phyloP scores from a whole-genome alignment of 1,139 yeast species.

The Suhomyces maxii region DNA sequence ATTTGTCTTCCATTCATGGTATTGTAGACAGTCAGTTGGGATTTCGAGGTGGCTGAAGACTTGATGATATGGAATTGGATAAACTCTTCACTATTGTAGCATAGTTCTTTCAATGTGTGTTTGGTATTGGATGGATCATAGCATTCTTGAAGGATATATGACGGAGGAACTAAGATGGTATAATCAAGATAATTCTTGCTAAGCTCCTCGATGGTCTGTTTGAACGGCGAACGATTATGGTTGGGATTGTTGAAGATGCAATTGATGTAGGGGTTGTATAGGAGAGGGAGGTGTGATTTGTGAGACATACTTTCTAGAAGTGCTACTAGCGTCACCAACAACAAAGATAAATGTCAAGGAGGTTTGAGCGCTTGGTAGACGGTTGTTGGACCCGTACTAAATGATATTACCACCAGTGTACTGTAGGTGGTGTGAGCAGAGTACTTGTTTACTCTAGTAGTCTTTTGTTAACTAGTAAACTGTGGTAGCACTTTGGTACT shows the following conservation, averaged over 20 bases:
- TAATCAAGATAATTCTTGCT: conserved; percentile 45
- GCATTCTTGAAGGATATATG: conserved; percentile 49
- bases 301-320: not conserved
- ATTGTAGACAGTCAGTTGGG: conserved; percentile 46
- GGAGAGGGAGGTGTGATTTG: conserved; percentile 32
- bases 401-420: too few species aligned
- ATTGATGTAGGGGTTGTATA: conserved; percentile 67
- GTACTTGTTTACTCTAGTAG: too few species aligned
- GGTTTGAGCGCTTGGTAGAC: not conserved
- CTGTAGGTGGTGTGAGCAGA: too few species aligned
- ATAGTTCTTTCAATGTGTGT: conserved; percentile 51
- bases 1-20: conserved; percentile 65
- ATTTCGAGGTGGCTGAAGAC: conserved; percentile 41
- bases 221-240: conserved; percentile 51
- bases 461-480: too few species aligned
- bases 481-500: too few species aligned
- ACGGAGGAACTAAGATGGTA: conserved; percentile 63
- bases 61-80: conserved; percentile 67
- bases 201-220: conserved; percentile 45
- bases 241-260: conserved; percentile 67
- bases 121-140: conserved; percentile 47
- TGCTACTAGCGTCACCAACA: not conserved
- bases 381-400: too few species aligned
- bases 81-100: conserved; percentile 62
- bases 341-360: too few species aligned